A percentile compares a stretch with the other conserved stretches of the same genome.
These are phyloP conservation scores for Leccinum griseonigrum DNA, from an alignment of 1,284 basidiomycete species.

Conservation along the genomic window DNA sequence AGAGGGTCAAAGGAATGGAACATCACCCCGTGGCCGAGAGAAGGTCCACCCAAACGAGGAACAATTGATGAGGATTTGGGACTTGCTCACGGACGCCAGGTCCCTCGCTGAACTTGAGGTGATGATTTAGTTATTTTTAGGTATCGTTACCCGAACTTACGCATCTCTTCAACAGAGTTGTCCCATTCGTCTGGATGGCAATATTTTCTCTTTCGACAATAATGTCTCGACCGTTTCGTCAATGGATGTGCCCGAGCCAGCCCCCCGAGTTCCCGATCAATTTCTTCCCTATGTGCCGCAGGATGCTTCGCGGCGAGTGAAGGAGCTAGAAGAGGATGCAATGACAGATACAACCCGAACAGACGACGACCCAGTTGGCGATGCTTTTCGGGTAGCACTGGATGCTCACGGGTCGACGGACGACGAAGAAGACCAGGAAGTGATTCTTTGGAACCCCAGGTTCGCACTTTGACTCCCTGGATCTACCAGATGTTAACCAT, in stretches of 20 bases:
- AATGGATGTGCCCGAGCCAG: constrained; percentile 2
- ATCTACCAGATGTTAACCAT: constrained; percentile 9
- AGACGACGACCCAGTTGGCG: constrained; percentile 79
- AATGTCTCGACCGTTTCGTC: constrained; percentile 8
- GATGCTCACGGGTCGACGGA: constrained; percentile 36
- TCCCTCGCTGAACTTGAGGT: constrained; percentile 61
- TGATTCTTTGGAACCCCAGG: constrained; percentile 67
- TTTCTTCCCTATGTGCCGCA: constrained; percentile 9
- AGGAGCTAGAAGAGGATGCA: constrained; percentile 55
- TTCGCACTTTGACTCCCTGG: constrained; percentile 24
- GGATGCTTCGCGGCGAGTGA: constrained; percentile 1
- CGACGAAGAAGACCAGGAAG: constrained; percentile 51
- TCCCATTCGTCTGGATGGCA: constrained; percentile 24
- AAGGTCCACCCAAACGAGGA: constrained; percentile 92
- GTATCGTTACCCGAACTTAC: constrained; percentile 15
- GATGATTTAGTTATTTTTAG: constrained; percentile 20
- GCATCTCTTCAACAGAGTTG: constrained; percentile 21
- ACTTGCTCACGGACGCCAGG: constrained; percentile 78
- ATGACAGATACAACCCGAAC: constrained; percentile 68
- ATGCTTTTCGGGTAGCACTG: constrained; percentile 68
- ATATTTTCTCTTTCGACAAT: constrained; percentile 20
- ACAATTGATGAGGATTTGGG: constrained; percentile 90
- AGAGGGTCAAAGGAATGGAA: constrained; percentile 18
- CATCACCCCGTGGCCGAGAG: constrained; percentile 32
- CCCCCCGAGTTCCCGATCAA: constrained; percentile 15